A percentile compares a stretch with the other conserved stretches of the same genome.
Conservation (phyloP, 2,329 filamentous ascomycete species). For the Pseudogymnoascus sp. region DNA sequence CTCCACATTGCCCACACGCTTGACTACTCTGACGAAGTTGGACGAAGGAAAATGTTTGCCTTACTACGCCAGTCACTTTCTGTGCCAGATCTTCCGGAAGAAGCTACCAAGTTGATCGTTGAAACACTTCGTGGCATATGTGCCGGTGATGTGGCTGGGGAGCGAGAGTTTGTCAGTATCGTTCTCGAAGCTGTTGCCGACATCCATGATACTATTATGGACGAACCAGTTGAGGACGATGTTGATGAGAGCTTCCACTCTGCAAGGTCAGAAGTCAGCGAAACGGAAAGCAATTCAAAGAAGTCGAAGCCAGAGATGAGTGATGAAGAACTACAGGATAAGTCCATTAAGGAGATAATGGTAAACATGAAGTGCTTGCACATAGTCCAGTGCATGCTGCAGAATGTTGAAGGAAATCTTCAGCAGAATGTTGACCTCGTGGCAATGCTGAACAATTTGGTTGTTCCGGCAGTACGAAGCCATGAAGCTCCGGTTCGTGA, state of each 20-base stretch:
- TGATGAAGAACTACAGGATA: slow-evolving; percentile 60
- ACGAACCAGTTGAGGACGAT: slow-evolving; percentile 51
- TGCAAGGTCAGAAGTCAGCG: slow-evolving; percentile 74
- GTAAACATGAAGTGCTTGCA: slow-evolving; percentile 98
- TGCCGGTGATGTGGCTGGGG: slow-evolving; percentile 61
- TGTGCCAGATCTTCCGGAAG: slow-evolving; percentile 79
- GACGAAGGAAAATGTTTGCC: slow-evolving; percentile 90
- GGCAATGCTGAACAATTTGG: slow-evolving; percentile 94
- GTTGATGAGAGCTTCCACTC: slow-evolving; percentile 91
- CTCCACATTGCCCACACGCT: slow-evolving; percentile 85
- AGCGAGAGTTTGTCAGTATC: slow-evolving; percentile 74
- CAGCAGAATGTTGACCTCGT: slow-evolving; percentile 88
- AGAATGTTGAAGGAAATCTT: slow-evolving; percentile 80
- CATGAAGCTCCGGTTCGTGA: slow-evolving; percentile 90
- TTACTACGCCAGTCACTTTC: slow-evolving; percentile 79
- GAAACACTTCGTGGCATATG: slow-evolving; percentile 78
- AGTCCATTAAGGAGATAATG: slow-evolving; percentile 82
- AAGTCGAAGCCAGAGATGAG: slow-evolving; percentile 37
- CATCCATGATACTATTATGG: slow-evolving; percentile 87
- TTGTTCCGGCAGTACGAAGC: slow-evolving; percentile 88
- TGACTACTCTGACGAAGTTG: slow-evolving; percentile 96
- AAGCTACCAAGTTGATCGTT: slow-evolving; percentile 80
- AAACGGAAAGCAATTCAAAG: slow-evolving; percentile 45
- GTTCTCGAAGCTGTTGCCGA: slow-evolving; percentile 92
- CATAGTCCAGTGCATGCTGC: slow-evolving; percentile 94